Evolutionary conservation across 148 eudicot species (phyloP).

Genomic region (Talinum fruticosum): DNA sequence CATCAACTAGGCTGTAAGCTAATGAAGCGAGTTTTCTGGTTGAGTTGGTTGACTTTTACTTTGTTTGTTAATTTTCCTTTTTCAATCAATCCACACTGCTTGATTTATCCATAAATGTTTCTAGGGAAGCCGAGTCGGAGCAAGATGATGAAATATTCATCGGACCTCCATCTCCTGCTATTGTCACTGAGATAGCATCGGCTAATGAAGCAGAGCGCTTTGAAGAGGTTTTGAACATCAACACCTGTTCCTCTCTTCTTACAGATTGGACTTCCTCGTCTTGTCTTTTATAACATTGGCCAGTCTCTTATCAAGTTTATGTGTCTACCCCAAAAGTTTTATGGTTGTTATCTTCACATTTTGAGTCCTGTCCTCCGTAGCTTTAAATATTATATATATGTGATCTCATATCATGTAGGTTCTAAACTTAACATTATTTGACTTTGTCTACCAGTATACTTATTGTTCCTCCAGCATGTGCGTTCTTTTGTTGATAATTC

Average conservation of each 20-base stretch:
- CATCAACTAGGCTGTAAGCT: background rate
- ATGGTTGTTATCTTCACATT: background rate
- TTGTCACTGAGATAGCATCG: constrained; percentile 80
- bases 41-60: background rate
- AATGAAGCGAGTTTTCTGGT: background rate
- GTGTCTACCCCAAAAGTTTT: background rate
- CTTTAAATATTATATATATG: background rate
- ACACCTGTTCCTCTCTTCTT: background rate
- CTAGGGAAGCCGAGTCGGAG: constrained; percentile 73
- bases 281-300: background rate
- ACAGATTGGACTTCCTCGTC: background rate
- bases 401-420: too few species aligned
- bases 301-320: background rate
- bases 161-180: constrained; percentile 96
- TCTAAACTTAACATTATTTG: background rate
- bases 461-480: background rate
- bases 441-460: background rate
- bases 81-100: constrained; percentile 2
- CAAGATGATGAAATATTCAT: constrained; percentile 58
- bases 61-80: background rate
- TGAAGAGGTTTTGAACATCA: constrained; percentile 64
- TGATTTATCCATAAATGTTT: constrained; percentile 11
- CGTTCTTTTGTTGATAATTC: background rate
- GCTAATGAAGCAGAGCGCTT: constrained; percentile 96
- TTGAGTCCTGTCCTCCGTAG: too few species aligned